These are phyloP conservation scores for Coemansia reversa DNA, from an alignment of 192 early-diverging fungal species.

Conservation along the genomic window DNA sequence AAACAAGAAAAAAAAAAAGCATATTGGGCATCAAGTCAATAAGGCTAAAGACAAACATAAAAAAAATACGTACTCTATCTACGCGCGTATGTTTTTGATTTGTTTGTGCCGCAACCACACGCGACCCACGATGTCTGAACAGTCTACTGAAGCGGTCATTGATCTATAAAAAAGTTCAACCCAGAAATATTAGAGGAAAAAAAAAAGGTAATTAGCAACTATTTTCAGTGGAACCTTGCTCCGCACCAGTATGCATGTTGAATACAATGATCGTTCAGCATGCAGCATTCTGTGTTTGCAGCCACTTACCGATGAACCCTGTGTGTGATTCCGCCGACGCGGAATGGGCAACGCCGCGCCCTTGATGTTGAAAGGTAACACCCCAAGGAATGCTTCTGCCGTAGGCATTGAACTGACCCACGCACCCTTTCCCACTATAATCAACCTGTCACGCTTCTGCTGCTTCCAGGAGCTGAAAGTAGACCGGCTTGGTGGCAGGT, in stretches of 20 bases:
- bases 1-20: background rate
- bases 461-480: background rate
- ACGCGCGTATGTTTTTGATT: slow-evolving; percentile 31
- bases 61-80: slow-evolving; percentile 39
- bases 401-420: slow-evolving; percentile 34
- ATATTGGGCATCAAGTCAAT: background rate
- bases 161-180: slow-evolving; percentile 19
- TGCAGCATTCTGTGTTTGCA: background rate
- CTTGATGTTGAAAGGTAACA: slow-evolving; percentile 48
- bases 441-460: background rate
- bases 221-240: background rate
- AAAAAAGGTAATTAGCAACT: background rate
- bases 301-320: slow-evolving; percentile 43
- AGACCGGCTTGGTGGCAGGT: background rate
- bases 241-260: background rate
- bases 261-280: slow-evolving; percentile 7
- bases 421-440: background rate
- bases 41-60: slow-evolving; percentile 6
- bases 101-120: slow-evolving; percentile 18
- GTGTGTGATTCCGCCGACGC: slow-evolving; percentile 39
- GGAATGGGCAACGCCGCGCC: slow-evolving; percentile 43
- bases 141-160: slow-evolving; percentile 51
- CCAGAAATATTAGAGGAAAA: background rate
- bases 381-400: slow-evolving; percentile 48
- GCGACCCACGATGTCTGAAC: slow-evolving; percentile 44